phyloP scores from a whole-genome alignment of 768 basidiomycete genomes.

The Russula ochroleuca region DNA sequence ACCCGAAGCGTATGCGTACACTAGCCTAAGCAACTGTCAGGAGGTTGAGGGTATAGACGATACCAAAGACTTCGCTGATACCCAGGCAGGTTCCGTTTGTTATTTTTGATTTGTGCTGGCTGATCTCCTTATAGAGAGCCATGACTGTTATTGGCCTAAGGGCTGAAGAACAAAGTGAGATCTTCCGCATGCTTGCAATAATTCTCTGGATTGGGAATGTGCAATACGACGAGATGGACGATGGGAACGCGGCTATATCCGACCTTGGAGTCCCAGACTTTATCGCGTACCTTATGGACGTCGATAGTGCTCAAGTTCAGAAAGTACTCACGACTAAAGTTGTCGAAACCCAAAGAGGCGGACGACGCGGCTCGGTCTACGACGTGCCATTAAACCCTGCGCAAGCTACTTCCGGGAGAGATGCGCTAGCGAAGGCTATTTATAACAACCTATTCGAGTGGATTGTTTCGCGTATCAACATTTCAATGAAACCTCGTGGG shows the following conservation, averaged over 20 bases:
- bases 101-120: background rate
- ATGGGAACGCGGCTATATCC: conserved; percentile 76
- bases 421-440: conserved; percentile 91
- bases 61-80: conserved; percentile 79
- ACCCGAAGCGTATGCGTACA: conserved; percentile 93
- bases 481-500: conserved; percentile 88
- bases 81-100: conserved; percentile 54
- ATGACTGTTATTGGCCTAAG: conserved; percentile 93
- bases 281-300: conserved; percentile 90
- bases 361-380: conserved; percentile 91
- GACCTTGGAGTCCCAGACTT: conserved; percentile 94
- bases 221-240: conserved; percentile 81
- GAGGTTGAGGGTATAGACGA: conserved; percentile 92
- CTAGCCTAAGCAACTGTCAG: conserved; percentile 85
- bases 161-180: conserved; percentile 80
- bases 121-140: conserved; percentile 56
- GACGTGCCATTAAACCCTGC: conserved; percentile 93
- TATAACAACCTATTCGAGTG: conserved; percentile 99
- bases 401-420: conserved; percentile 83
- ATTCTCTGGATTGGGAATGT: conserved; percentile 97
- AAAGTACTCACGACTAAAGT: conserved; percentile 83
- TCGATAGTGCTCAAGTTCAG: conserved; percentile 70
- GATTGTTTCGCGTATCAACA: conserved; percentile 95
- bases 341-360: conserved; percentile 90
- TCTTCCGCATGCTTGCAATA: conserved; percentile 87